Percentiles rank a stretch among this genome's conserved stretches.
phyloP scores from a whole-genome alignment of 2,329 filamentous ascomycete genomes.

The Daldinia sp. region DNA sequence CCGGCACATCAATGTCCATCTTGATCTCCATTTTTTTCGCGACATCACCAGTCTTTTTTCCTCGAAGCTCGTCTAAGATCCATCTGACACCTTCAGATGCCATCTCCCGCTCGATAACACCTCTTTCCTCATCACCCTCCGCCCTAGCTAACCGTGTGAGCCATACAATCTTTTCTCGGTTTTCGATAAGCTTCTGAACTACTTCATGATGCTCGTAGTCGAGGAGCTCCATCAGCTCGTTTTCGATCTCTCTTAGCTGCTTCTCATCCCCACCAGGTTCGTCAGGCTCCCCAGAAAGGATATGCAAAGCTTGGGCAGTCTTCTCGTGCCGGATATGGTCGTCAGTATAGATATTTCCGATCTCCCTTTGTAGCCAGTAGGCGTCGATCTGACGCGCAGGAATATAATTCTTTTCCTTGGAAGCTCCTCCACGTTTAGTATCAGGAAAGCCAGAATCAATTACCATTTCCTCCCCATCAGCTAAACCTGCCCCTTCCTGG shows the following conservation, averaged over 20 bases:
- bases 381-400: slow-evolving; percentile 92
- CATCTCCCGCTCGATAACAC: slow-evolving; percentile 88
- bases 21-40: slow-evolving; percentile 85
- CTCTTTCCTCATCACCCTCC: slow-evolving; percentile 78
- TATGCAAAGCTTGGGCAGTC: slow-evolving; percentile 82
- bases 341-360: slow-evolving; percentile 87
- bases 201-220: slow-evolving; percentile 96
- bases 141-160: slow-evolving; percentile 86
- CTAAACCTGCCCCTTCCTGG: slow-evolving; percentile 59
- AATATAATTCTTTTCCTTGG: slow-evolving; percentile 69
- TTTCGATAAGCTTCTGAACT: slow-evolving; percentile 88
- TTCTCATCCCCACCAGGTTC: slow-evolving; percentile 80
- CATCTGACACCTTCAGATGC: slow-evolving; percentile 83
- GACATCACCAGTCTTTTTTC: slow-evolving; percentile 69
- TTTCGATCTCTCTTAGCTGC: slow-evolving; percentile 90
- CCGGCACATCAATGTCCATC: slow-evolving; percentile 87
- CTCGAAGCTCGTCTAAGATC: slow-evolving; percentile 88
- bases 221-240: slow-evolving; percentile 97
- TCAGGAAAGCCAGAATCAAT: slow-evolving; percentile 72
- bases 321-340: slow-evolving; percentile 94
- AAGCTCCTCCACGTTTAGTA: slow-evolving; percentile 56
- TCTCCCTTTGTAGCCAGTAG: slow-evolving; percentile 95
- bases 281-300: slow-evolving; percentile 78
- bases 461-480: slow-evolving; percentile 79
- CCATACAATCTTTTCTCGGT: slow-evolving; percentile 95